These are phyloP conservation scores for Mentha longifolia DNA, from an alignment of 257 asterid genomes.

Conservation along the genomic window DNA sequence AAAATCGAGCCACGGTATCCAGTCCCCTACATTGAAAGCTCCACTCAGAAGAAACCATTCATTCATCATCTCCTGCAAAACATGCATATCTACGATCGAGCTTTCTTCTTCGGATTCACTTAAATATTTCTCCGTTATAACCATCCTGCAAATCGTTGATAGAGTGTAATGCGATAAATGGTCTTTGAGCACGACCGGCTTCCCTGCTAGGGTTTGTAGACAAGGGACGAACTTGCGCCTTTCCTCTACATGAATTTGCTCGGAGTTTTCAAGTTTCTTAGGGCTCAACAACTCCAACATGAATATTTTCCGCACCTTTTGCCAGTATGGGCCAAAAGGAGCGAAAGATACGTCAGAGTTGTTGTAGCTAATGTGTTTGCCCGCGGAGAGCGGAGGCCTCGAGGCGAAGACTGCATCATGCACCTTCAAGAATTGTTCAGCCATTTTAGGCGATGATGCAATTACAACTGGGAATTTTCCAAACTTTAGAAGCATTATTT, in stretches of 20 bases:
- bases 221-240: conserved; percentile 32
- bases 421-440: conserved; percentile 40
- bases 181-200: conserved; percentile 37
- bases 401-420: conserved; percentile 46
- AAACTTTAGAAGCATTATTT: conserved; percentile 42
- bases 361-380: conserved; percentile 37
- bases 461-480: conserved; percentile 45
- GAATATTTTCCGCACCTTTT: too few relatives aligned
- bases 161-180: conserved; percentile 4
- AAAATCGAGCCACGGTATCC: too few relatives aligned
- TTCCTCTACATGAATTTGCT: conserved; percentile 41
- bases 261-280: conserved; percentile 31
- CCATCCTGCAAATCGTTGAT: background rate
- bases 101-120: too few relatives aligned
- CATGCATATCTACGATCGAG: background rate
- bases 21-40: too few relatives aligned
- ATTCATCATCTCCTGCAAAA: conserved; percentile 28
- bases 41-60: too few relatives aligned
- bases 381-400: conserved; percentile 46
- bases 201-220: conserved; percentile 29
- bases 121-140: background rate
- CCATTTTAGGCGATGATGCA: conserved; percentile 54
- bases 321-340: conserved; percentile 48
- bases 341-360: conserved; percentile 41
- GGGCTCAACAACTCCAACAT: conserved; percentile 31